Percentiles rank a stretch among this genome's conserved stretches.
phyloP scores from a whole-genome alignment of 768 basidiomycete genomes.

The Austroboletus eburneus region DNA sequence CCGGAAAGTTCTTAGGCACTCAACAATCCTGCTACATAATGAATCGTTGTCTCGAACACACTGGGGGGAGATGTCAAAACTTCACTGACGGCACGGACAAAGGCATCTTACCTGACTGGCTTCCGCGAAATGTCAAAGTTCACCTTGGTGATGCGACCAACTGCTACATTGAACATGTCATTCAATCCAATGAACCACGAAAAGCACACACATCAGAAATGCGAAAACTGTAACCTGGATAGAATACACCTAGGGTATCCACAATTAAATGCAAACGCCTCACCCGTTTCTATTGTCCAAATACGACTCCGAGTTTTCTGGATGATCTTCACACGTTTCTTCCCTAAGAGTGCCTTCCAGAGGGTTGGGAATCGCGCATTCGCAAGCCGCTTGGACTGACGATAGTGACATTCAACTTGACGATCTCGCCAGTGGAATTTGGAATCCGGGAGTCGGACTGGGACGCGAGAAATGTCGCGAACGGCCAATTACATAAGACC shows the following conservation, averaged over 20 bases:
- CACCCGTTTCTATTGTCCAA: slow-evolving; percentile 35
- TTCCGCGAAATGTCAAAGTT: slow-evolving; percentile 50
- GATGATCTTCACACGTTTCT: no score
- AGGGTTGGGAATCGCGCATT: no score
- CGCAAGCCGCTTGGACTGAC: no score
- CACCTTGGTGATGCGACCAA: slow-evolving; percentile 47
- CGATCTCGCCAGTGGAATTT: no score
- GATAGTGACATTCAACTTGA: no score
- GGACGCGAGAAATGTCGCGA: no score
- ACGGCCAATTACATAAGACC: no score
- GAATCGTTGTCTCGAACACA: slow-evolving; percentile 74
- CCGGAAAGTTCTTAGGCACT: slow-evolving; percentile 68
- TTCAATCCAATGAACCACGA: slow-evolving; percentile 59
- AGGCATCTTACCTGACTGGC: slow-evolving; percentile 37
- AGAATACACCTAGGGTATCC: slow-evolving; percentile 45
- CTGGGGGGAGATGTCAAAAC: slow-evolving; percentile 5
- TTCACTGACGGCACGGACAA: not conserved
- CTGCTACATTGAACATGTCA: slow-evolving; percentile 53
- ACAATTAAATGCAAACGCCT: slow-evolving; percentile 66
- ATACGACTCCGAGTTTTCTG: slow-evolving; percentile 39
- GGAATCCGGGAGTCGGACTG: no score
- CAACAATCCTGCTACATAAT: slow-evolving; percentile 63
- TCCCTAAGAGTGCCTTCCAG: no score
- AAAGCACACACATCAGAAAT: not conserved
- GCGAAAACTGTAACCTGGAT: not conserved